Evolutionary conservation across 495 filamentous ascomycete genomes (phyloP), one percentile per base, ranked within the genome.

Genomic region (Penicillium fimorum): DNA sequence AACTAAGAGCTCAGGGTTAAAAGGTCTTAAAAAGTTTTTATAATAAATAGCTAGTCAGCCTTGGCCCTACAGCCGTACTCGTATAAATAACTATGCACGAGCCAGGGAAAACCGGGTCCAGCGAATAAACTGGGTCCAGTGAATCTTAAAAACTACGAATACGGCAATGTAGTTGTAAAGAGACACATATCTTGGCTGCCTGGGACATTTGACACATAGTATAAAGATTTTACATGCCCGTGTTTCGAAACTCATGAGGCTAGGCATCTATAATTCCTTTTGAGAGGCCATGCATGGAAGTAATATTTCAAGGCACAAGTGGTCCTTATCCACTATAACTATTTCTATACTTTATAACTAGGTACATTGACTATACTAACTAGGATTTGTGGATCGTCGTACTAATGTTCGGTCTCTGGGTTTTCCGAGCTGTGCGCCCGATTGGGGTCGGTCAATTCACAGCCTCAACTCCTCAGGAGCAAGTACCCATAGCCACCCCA

Each of bases 61-160:
- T 25, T 48, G 32, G 53, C 53, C 45, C 27, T 49, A 50, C 15
- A 13, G 40, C 55, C 48, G 55, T 57, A 57, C 47, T 52, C 55
- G 48, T 57, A 52, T 56, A 30, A 17, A 17, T 13, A n/a, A n/a
- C n/a, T n/a, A 11, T 25, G 50, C 59, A 58, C 53, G 59, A 58
- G 40, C 56, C 56, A 55, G 33, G 33, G 33, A 4, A 37, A 22
- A 22, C 22, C 2, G 22, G 22, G 22, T 22, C 22, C 22, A 22
- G 22, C 22, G 22, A 22, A 22, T 1, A 22, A 22, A 37, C 2
- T 37, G 13, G 33, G 13, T 15, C 33, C 13, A n/a, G 12, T 1
- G 3, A 37, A 35, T 8, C 27, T 24, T 17, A 18, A n/a, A 25
- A 37, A 10, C 18, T 30, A 30, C 49, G 49, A 41, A 30, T 51